Evolutionary conservation across 305 asterid genomes (phyloP), one percentile per base, ranked within the genome.

Genomic region (Petunia hybrid): DNA sequence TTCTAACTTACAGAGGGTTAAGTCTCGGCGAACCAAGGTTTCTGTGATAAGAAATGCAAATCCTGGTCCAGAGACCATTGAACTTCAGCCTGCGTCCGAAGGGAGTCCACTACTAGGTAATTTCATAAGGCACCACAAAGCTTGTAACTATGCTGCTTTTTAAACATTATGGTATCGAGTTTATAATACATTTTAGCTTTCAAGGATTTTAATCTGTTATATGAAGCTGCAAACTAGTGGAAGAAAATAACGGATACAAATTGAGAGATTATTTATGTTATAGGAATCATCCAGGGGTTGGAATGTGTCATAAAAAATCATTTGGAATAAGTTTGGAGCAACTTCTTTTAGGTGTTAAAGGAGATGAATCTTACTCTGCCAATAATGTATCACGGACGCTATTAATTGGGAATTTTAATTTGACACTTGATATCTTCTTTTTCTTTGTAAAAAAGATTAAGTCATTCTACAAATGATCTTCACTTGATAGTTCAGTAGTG

Each of bases 21-120:
- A 90, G 83, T 93, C 89, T 84, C 87, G 90, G 62, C 87, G 94
- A 78, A 85, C 86, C 41, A 91, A 89, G 90, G 88, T 93, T 81
- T 86, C 90, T 60, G 92, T 87, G 85, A 89, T 97, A 83, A 91
- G 88, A 82, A 95, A 90, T 85, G 92, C 97, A 45, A 92, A 84
- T 77, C 91, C 95, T 61, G 93, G 93, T 77, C 88, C 90, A 16
- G 98, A 96, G 64, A 94, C 97, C 80, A 97, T 89, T 82, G 97
- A 93, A 82, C 94, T 97, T 78, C 93, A 91, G 90, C 95, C 97
- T 82, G 99, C 98, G 56, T 93, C 99, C 53, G 97, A 87, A 80
- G 99, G 99, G 84, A 95, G 99, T 87, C 93, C 87, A 41, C 90
- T 97, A 46, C 87, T 97, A 90, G 99, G 99, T 96, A 91, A 7